These are phyloP conservation scores for Geotrichum carabidarum DNA, from an alignment of 1,139 yeast species.

Conservation along the genomic window DNA sequence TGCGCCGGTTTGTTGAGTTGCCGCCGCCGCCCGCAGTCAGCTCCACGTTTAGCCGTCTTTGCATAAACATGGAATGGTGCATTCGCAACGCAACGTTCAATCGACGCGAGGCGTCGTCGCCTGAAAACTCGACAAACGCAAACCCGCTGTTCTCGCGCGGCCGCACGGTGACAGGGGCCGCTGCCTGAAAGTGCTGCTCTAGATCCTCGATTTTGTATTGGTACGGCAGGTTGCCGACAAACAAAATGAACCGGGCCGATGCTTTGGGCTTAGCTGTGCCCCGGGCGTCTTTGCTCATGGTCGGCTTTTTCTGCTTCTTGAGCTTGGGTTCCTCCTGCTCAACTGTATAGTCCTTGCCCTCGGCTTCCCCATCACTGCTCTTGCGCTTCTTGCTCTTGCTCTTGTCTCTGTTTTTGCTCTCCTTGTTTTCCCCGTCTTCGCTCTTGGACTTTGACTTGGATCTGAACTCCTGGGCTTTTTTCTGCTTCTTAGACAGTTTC, in stretches of 20 bases:
- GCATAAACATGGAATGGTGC: constrained; percentile 67
- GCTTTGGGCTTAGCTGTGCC: constrained; percentile 43
- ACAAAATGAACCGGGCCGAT: constrained; percentile 66
- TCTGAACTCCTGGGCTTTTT: constrained; percentile 67
- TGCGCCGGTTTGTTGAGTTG: constrained; percentile 62
- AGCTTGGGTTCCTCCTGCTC: constrained; percentile 4
- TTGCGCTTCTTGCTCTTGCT: constrained; percentile 17
- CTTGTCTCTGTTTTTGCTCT: constrained; percentile 16
- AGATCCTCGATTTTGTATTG: constrained; percentile 59
- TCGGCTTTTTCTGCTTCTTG: constrained; percentile 11
- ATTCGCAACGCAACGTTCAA: constrained; percentile 68
- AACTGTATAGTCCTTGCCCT: constrained; percentile 16
- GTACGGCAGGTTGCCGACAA: constrained; percentile 90
- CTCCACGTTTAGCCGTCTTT: constrained; percentile 85
- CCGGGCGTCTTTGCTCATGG: not conserved
- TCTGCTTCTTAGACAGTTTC: constrained; percentile 71
- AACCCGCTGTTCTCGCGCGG: constrained; percentile 77
- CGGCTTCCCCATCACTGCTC: constrained; percentile 17
- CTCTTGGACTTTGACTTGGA: constrained; percentile 23
- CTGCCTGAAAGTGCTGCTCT: constrained; percentile 65
- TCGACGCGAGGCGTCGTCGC: constrained; percentile 53
- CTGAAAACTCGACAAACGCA: constrained; percentile 80
- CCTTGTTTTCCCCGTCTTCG: constrained; percentile 19
- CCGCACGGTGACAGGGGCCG: constrained; percentile 70
- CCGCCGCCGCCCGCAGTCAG: constrained; percentile 99